phyloP scores from a whole-genome alignment of 1,284 basidiomycete species.

The Lentinula novae-zelandiae region DNA sequence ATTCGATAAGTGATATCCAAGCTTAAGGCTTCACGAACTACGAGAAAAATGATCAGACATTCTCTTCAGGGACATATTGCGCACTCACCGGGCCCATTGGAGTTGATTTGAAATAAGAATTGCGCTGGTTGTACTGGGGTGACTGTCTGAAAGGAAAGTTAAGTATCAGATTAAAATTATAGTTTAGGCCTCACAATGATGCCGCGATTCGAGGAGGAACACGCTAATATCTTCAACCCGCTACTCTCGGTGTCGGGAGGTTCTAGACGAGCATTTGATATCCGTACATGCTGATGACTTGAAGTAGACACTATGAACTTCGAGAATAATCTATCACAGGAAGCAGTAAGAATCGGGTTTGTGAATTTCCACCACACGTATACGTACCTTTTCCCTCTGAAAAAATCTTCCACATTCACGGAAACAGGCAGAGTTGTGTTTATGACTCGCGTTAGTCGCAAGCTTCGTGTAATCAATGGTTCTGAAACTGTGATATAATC shows the following conservation, averaged over 20 bases:
- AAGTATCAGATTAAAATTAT: background rate
- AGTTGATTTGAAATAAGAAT: slow-evolving; percentile 71
- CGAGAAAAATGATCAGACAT: background rate
- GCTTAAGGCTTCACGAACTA: slow-evolving; percentile 60
- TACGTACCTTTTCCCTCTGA: slow-evolving; percentile 61
- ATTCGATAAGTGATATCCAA: slow-evolving; percentile 68
- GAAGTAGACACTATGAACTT: slow-evolving; percentile 78
- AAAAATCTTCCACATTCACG: slow-evolving; percentile 85
- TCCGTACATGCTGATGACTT: slow-evolving; percentile 66
- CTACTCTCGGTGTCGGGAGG: slow-evolving; percentile 37
- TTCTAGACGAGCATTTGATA: slow-evolving; percentile 54
- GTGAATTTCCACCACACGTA: background rate
- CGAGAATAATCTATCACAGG: slow-evolving; percentile 59
- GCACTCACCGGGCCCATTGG: slow-evolving; percentile 54
- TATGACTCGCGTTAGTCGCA: slow-evolving; percentile 52
- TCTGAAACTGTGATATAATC: slow-evolving; percentile 60
- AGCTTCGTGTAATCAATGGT: slow-evolving; percentile 45
- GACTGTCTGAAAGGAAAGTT: slow-evolving; percentile 46
- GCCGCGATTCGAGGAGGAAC: slow-evolving; percentile 35
- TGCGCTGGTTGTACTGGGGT: slow-evolving; percentile 66
- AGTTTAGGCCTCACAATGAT: slow-evolving; percentile 34
- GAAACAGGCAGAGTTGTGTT: slow-evolving; percentile 69
- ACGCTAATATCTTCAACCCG: slow-evolving; percentile 48
- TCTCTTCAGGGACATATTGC: background rate
- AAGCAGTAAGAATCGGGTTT: background rate